Conservation (phyloP, 352 stramenopile species). For the Phytophthora citricola region DNA sequence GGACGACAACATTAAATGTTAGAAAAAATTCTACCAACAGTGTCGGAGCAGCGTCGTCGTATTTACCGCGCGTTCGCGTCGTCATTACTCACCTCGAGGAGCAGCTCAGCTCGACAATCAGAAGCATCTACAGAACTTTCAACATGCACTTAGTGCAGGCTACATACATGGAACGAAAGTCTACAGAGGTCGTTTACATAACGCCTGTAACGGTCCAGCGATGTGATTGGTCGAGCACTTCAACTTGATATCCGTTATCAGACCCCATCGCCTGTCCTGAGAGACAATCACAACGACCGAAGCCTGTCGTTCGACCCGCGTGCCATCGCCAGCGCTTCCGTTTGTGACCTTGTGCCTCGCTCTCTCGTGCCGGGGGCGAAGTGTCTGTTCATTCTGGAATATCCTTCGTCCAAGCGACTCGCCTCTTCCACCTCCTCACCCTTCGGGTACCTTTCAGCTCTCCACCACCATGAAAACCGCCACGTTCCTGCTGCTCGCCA, state of each 20-base stretch:
- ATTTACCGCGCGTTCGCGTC: background rate
- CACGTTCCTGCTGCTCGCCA: constrained; percentile 19
- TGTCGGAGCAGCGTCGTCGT: too few species aligned
- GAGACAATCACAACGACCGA: constrained; percentile 7
- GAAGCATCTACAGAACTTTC: too few species aligned
- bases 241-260: constrained; percentile 35
- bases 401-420: constrained; percentile 19
- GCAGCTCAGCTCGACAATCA: constrained; percentile 1
- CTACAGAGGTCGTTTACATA: background rate
- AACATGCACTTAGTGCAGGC: too few species aligned
- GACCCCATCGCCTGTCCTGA: constrained; percentile 24
- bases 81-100: constrained; percentile 4
- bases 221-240: constrained; percentile 25
- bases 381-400: constrained; percentile 27
- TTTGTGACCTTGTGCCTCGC: background rate
- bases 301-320: constrained; percentile 10
- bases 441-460: constrained; percentile 7
- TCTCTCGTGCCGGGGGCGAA: background rate
- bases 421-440: background rate
- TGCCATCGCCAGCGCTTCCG: background rate
- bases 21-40: too few species aligned
- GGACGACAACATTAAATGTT: too few species aligned
- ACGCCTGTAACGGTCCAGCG: background rate
- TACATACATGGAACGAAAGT: too few species aligned
- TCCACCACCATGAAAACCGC: constrained; percentile 38